Base-by-base conservation (phyloP, 768 basidiomycete species). In the Galerina marginata region DNA sequence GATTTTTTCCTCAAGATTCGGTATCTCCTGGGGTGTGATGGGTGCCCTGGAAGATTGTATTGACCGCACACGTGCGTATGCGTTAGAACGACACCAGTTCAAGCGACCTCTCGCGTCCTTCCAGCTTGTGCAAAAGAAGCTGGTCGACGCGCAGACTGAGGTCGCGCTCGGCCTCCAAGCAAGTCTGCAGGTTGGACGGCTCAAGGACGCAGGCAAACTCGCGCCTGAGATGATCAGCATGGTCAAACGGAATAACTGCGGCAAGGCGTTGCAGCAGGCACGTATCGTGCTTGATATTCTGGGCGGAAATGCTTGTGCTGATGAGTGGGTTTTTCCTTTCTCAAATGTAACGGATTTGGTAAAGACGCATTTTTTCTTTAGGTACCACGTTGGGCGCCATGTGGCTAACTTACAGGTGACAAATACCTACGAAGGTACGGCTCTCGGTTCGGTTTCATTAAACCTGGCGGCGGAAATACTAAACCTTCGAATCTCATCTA, bases 121-220 rank as follows among this genome's bases (percentile, higher is more conserved):
- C 86, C 96, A 99, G 74, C 88, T 99, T n/a, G 83, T 98, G 15
- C 96, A 98, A 74, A 96, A 96, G 86, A 99, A 99, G 75, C 83
- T 99, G 14, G 95, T 91, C 3, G 95, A 98, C 65, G 95, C 96
- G 11, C 90, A 95, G 64, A 92, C 89, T 1, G 94, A 97, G 69
- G 85, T 88, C 9, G 85, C 90, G 1, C 79, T 96, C 11, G 93
- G 95, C 6, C 77, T 93, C 25, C 81, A 86, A 44, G 89, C 90
- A 6, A 89, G 87, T 64, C 73, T 91, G 33, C 92, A 92, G 70
- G 90, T 91, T 3, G 96, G 96, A 2, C 82, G 95, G 33, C 79
- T 98, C 63, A 97, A 97, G 79, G 96, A 98, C 56, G 70, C 77
- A 61, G 85, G 89, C 56, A 81, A 77, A 65, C 65, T 85, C 20